Evolutionary conservation across 2,329 filamentous ascomycete species (phyloP).

Genomic region (Phaeomoniella chlamydospora): DNA sequence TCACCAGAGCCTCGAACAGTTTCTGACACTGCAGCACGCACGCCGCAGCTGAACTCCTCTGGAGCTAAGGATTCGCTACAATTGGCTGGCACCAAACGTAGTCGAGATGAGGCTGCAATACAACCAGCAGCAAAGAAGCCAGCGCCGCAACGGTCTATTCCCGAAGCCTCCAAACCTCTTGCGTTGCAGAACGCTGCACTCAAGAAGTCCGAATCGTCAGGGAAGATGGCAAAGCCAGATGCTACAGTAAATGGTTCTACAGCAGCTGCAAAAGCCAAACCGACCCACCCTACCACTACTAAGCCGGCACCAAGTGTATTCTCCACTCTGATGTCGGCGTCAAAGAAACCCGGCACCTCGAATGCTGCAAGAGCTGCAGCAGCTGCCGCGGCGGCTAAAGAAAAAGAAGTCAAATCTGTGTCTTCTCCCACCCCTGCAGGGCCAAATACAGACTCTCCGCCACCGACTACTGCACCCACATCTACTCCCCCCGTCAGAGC

Average conservation of each 20-base stretch:
- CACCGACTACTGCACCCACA: slow-evolving; percentile 9
- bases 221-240: slow-evolving; percentile 2
- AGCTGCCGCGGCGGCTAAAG: slow-evolving; percentile 16
- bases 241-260: slow-evolving; percentile 7
- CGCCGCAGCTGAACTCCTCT: slow-evolving; percentile 1
- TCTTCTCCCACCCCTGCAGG: slow-evolving; percentile 14
- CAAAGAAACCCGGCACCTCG: slow-evolving; percentile 34
- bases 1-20: slow-evolving; percentile 19
- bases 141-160: slow-evolving; percentile 19
- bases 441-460: slow-evolving; percentile 20
- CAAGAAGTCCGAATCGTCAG: slow-evolving; percentile 9
- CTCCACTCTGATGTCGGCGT: slow-evolving; percentile 30
- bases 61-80: slow-evolving; percentile 6
- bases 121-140: slow-evolving; percentile 22
- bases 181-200: slow-evolving; percentile 11
- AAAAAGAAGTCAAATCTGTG: slow-evolving; percentile 7
- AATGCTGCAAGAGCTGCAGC: slow-evolving; percentile 32
- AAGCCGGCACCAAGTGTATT: slow-evolving; percentile 30
- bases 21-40: slow-evolving; percentile 9
- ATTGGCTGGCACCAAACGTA: slow-evolving; percentile 21
- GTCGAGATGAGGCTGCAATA: slow-evolving; percentile 17
- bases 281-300: slow-evolving; percentile 17
- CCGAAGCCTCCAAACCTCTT: slow-evolving; percentile 15
- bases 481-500: slow-evolving; percentile 1
- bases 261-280: slow-evolving; percentile 14